These are phyloP conservation scores for Macaranga tanarius DNA, from an alignment of 441 rosid genomes.

Conservation along the genomic window DNA sequence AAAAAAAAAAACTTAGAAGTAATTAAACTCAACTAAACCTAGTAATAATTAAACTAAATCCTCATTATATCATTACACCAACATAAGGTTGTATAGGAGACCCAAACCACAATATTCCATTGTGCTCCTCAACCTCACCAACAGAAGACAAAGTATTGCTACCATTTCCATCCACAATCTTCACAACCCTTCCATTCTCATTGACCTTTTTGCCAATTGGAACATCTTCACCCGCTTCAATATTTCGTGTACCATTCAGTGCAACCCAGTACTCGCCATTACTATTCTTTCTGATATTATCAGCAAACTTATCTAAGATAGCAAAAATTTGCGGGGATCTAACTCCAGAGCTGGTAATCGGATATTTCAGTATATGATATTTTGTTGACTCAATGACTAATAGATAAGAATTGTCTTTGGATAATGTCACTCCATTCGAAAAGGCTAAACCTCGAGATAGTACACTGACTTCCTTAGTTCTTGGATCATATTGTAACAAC, in stretches of 20 bases:
- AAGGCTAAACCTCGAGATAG: slow-evolving; percentile 31
- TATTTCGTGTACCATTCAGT: slow-evolving; percentile 28
- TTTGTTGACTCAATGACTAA: slow-evolving; percentile 35
- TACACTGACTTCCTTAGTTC: slow-evolving; percentile 35
- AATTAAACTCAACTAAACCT: neutral
- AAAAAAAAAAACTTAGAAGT: too few species aligned
- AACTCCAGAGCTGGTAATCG: neutral
- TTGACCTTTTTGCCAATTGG: slow-evolving; percentile 34
- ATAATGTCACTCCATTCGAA: slow-evolving; percentile 45
- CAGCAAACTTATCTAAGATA: slow-evolving; percentile 28
- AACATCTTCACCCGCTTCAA: slow-evolving; percentile 9
- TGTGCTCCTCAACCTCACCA: slow-evolving; percentile 37
- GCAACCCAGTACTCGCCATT: slow-evolving; percentile 49
- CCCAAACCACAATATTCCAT: slow-evolving; percentile 35
- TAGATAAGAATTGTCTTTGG: slow-evolving; percentile 42
- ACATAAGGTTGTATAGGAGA: slow-evolving; percentile 35
- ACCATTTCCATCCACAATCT: slow-evolving; percentile 31
- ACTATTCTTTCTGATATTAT: slow-evolving; percentile 37
- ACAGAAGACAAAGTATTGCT: slow-evolving; percentile 32
- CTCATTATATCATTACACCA: slow-evolving; percentile 22
- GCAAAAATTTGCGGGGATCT: slow-evolving; percentile 18
- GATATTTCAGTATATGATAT: slow-evolving; percentile 10
- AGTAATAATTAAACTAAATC: too few species aligned
- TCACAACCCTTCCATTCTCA: slow-evolving; percentile 21
- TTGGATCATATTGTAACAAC: slow-evolving; percentile 22